These are phyloP conservation scores for Backusella luteola DNA, from an alignment of 192 early-diverging fungal genomes.

Conservation along the genomic window DNA sequence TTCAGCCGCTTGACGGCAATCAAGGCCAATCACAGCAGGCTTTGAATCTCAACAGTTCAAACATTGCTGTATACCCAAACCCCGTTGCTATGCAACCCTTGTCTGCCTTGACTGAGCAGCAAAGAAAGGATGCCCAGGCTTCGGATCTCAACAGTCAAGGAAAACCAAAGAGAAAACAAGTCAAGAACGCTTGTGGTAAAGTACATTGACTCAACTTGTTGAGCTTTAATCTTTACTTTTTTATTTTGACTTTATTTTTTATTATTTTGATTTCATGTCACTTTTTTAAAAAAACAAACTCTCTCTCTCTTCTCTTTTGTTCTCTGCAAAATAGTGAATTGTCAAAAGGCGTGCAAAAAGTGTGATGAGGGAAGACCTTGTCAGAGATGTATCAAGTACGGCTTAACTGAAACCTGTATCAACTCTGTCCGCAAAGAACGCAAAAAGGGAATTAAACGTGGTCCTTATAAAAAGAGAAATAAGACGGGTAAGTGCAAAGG, in stretches of 20 bases:
- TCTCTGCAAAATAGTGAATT: constrained; percentile 55
- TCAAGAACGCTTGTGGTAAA: constrained; percentile 88
- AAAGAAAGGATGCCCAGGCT: constrained; percentile 20
- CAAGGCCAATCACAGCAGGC: constrained; percentile 8
- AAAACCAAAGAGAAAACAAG: constrained; percentile 62
- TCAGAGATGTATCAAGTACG: constrained; percentile 72
- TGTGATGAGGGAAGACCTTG: constrained; percentile 86
- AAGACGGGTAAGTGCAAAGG: background rate
- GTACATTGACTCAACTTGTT: background rate
- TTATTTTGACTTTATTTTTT: background rate
- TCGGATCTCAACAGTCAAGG: background rate
- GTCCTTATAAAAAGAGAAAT: constrained; percentile 70
- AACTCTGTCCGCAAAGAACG: constrained; percentile 80
- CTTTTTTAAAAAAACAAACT: background rate
- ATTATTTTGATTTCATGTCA: background rate
- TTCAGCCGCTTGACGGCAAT: background rate
- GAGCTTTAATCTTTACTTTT: constrained; percentile 5
- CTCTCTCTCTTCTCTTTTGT: background rate
- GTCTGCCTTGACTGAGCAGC: background rate
- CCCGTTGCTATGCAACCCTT: constrained; percentile 7
- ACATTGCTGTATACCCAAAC: background rate
- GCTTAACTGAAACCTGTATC: constrained; percentile 62
- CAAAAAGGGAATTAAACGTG: constrained; percentile 79
- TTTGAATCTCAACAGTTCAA: constrained; percentile 3
- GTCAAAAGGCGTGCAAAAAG: constrained; percentile 89